Base-by-base conservation (phyloP, 208 protist genomes). In the Leishmania arabica region DNA sequence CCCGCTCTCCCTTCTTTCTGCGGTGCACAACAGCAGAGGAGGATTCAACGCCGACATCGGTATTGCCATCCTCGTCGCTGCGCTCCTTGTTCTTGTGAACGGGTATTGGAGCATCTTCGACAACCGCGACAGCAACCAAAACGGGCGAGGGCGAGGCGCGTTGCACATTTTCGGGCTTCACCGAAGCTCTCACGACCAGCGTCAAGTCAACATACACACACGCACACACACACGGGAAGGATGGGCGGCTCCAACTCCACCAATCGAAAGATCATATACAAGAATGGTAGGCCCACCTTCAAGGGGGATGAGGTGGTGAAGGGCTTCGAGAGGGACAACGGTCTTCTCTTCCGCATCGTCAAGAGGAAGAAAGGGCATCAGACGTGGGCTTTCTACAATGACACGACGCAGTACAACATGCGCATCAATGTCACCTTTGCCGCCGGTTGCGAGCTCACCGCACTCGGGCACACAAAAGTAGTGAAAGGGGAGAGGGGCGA, bases 341-440 rank as follows among this genome's bases (percentile, higher is more conserved):
- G 92, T 27, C 88, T 96, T 17, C 88, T 93, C 45, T 94, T 93
- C 85, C 90, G 91, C 68, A 88, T 94, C 72, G 84, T 91, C 31
- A 90, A 94, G 86, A 89, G 69, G 40, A 85, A 80, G 75, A 80
- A 81, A 56, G 88, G 84, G 72, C 86, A 82, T 62, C 80, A 85
- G 83, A 85, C 84, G 77, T 95, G 89, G 91, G 91, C 89, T 47
- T 96, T 88, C 77, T 94, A 94, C 85, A 93, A 95, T 84, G 92
- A 96, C 83, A 96, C 91, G 15, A 86, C 79, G 37, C 72, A 95
- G 78, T 96, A 93, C 80, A 86, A 92, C 37, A 95, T 96, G 90
- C 90, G 90, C 78, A 82, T 96, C 15, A 86, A 78, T 58, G 87
- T 93, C 49, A 92, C 86, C 62, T 96, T 94, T 78, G 81, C 84